A percentile compares a stretch with the other conserved stretches of the same genome.
Evolutionary conservation across 129 eudicot species (phyloP).

Genomic region (Rutidosis leptorrhynchoides): DNA sequence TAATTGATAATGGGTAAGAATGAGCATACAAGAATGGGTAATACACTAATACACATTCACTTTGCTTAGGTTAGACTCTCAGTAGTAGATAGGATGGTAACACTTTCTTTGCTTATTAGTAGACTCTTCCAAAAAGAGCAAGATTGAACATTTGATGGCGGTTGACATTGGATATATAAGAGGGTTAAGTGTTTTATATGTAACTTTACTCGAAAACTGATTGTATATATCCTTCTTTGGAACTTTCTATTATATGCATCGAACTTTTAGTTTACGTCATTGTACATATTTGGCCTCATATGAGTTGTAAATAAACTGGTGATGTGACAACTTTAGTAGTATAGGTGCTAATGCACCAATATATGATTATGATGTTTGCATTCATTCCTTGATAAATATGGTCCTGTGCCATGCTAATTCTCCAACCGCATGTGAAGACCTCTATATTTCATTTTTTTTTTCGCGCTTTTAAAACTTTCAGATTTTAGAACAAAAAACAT

Average conservation of each 20-base stretch:
- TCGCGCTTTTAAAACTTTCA: background rate
- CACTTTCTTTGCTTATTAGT: background rate
- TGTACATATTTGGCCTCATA: background rate
- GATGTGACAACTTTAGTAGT: background rate
- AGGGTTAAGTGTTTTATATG: background rate
- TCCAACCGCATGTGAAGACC: background rate
- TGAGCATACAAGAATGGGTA: too few species aligned
- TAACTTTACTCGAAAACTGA: too few species aligned
- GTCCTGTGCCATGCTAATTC: background rate
- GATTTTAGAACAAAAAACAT: background rate
- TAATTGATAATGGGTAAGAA: too few species aligned
- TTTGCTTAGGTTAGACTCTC: background rate
- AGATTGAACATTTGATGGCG: background rate
- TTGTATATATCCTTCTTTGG: background rate
- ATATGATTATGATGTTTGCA: background rate
- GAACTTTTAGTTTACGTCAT: background rate
- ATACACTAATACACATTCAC: background rate
- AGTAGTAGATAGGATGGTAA: background rate
- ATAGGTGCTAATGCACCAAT: background rate
- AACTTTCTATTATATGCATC: background rate
- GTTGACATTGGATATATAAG: background rate
- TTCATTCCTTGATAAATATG: background rate
- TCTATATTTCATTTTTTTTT: background rate
- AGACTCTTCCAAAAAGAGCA: background rate
- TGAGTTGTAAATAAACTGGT: too few species aligned